phyloP scores from a whole-genome alignment of 1,284 basidiomycete species.

The Naganishia sp. region DNA sequence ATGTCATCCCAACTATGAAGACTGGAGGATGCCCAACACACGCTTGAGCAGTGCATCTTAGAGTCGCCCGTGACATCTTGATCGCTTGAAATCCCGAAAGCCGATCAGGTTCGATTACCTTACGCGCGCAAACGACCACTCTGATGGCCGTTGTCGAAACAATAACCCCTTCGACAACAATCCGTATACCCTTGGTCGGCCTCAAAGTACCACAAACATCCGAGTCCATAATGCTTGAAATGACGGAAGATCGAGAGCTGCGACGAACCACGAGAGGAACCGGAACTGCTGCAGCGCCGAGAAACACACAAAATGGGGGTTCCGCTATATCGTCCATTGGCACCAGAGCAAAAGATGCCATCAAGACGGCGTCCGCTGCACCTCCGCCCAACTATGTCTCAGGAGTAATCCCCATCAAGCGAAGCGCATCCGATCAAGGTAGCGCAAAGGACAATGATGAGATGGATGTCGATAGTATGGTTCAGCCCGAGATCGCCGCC shows the following conservation, averaged over 20 bases:
- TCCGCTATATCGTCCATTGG: neutral
- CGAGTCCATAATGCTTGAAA: neutral
- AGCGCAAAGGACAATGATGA: neutral
- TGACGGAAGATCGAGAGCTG: slow-evolving; percentile 4
- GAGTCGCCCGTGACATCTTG: no score
- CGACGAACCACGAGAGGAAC: slow-evolving; percentile 6
- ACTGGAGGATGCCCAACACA: no score
- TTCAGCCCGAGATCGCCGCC: neutral
- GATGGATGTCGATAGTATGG: slow-evolving; percentile 14
- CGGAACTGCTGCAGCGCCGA: neutral
- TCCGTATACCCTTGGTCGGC: neutral
- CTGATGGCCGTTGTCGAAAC: slow-evolving; percentile 9
- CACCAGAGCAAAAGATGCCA: neutral
- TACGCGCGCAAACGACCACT: no score
- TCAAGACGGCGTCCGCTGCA: neutral
- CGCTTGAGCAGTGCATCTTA: no score
- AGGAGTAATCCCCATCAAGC: neutral
- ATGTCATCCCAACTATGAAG: no score
- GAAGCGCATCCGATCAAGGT: neutral
- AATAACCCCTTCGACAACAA: neutral
- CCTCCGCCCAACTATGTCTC: neutral
- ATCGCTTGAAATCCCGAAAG: no score
- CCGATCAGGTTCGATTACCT: no score
- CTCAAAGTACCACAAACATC: neutral
- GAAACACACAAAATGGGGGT: neutral